Conservation (phyloP, 2,329 filamentous ascomycete species). For the Arthroderma sp. region DNA sequence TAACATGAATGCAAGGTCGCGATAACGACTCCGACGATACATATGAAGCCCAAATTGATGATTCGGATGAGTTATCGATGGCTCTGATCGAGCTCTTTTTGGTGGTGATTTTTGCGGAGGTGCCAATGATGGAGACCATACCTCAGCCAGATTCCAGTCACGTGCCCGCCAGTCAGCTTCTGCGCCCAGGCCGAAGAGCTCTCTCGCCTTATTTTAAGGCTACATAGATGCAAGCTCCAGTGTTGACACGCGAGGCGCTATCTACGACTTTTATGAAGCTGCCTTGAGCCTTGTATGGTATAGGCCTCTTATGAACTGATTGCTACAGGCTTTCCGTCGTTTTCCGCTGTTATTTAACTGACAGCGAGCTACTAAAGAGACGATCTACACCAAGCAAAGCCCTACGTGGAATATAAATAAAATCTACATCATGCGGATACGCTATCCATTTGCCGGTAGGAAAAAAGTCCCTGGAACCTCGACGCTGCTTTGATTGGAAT, state of each 20-base stretch:
- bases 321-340: no score
- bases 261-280: no score
- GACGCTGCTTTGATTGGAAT: not conserved
- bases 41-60: constrained; percentile 23
- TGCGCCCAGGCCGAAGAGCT: not conserved
- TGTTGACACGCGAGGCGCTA: no score
- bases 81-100: constrained; percentile 18
- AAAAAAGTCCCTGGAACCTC: constrained; percentile 10
- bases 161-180: not conserved
- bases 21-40: constrained; percentile 17
- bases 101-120: constrained; percentile 29
- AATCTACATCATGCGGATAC: constrained; percentile 56
- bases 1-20: constrained; percentile 16
- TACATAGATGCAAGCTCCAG: not conserved
- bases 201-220: not conserved
- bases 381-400: no score
- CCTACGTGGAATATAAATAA: no score
- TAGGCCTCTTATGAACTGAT: no score
- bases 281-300: no score
- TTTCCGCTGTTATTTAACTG: no score
- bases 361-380: no score
- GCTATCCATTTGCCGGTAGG: constrained; percentile 77
- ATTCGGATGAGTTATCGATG: constrained; percentile 23
- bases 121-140: constrained; percentile 24
- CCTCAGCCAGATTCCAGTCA: not conserved